These are phyloP conservation scores for Vigna reflexopilosa DNA, from an alignment of 306 rosid genomes.

Conservation along the genomic window DNA sequence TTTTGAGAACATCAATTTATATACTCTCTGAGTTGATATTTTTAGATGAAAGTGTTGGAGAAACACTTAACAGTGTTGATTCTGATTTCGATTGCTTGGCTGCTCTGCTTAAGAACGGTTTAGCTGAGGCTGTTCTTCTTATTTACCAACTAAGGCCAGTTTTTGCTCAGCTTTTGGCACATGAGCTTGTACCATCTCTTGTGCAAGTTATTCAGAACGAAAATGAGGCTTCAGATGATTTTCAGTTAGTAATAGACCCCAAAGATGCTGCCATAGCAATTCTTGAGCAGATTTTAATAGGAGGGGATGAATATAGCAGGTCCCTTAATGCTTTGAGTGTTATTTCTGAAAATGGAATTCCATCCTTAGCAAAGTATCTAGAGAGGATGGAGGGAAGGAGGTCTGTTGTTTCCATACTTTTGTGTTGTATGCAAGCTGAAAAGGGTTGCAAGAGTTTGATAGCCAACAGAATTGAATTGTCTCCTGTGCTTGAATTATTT, in stretches of 20 bases:
- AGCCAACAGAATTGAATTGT: slow-evolving; percentile 70
- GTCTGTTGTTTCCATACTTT: slow-evolving; percentile 71
- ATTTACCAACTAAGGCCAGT: slow-evolving; percentile 79
- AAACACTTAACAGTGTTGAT: slow-evolving; percentile 77
- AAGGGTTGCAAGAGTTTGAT: slow-evolving; percentile 69
- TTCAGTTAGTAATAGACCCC: slow-evolving; percentile 73
- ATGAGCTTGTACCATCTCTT: slow-evolving; percentile 77
- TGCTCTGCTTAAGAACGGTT: slow-evolving; percentile 75
- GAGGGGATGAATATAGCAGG: slow-evolving; percentile 83
- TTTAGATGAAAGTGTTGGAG: slow-evolving; percentile 72
- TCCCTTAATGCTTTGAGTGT: slow-evolving; percentile 71
- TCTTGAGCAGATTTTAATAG: slow-evolving; percentile 75
- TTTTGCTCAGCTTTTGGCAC: slow-evolving; percentile 68
- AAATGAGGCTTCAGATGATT: slow-evolving; percentile 62
- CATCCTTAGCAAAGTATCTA: slow-evolving; percentile 65
- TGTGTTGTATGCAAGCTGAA: slow-evolving; percentile 88
- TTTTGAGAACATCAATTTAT: slow-evolving; percentile 73
- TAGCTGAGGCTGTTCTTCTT: slow-evolving; percentile 83
- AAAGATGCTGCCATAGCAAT: slow-evolving; percentile 75
- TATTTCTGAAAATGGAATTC: slow-evolving; percentile 78
- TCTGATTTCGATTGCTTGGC: slow-evolving; percentile 91
- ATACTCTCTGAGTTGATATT: slow-evolving; percentile 77
- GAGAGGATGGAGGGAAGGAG: slow-evolving; percentile 68
- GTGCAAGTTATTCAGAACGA: slow-evolving; percentile 61
- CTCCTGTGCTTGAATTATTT: slow-evolving; percentile 76